A percentile compares a stretch with the other conserved stretches of the same genome.
phyloP scores from a whole-genome alignment of 1,284 basidiomycete genomes.

The Schizophyllum commune region DNA sequence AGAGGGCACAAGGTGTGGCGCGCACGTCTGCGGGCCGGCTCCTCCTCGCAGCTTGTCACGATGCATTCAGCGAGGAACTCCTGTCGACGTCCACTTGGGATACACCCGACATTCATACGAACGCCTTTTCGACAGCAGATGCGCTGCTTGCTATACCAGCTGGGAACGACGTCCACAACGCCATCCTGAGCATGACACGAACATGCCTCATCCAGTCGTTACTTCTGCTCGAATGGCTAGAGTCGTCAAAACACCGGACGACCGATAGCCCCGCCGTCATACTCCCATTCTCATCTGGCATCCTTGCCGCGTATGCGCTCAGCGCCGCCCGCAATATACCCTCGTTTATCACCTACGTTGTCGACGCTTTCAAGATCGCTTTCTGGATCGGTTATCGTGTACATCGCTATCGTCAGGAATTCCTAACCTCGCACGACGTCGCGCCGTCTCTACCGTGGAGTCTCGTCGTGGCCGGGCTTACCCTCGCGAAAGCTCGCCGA shows the following conservation, averaged over 20 bases:
- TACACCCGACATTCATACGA: background rate
- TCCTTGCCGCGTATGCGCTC: conserved; percentile 49
- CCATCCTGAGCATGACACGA: background rate
- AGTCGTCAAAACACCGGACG: conserved; percentile 16
- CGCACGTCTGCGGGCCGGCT: background rate
- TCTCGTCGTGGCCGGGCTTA: conserved; percentile 39
- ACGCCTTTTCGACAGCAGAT: background rate
- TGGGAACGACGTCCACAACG: background rate
- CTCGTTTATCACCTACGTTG: conserved; percentile 35
- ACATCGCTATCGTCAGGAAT: conserved; percentile 31
- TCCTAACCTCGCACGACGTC: conserved; percentile 15
- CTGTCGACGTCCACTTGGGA: background rate
- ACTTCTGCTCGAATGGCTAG: background rate
- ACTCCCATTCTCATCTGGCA: conserved; percentile 56
- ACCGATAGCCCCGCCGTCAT: conserved; percentile 24
- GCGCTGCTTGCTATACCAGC: background rate
- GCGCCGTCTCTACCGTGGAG: conserved; percentile 41
- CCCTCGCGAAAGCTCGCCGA: conserved; percentile 1
- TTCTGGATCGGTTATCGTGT: conserved; percentile 52
- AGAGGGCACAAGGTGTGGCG: background rate
- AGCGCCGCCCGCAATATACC: conserved; percentile 35
- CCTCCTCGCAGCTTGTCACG: background rate
- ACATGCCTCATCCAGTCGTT: background rate
- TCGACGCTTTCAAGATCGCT: conserved; percentile 45
- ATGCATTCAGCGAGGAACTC: background rate